Base-by-base conservation (phyloP, 768 basidiomycete species). In the Sarcodon aspratus region DNA sequence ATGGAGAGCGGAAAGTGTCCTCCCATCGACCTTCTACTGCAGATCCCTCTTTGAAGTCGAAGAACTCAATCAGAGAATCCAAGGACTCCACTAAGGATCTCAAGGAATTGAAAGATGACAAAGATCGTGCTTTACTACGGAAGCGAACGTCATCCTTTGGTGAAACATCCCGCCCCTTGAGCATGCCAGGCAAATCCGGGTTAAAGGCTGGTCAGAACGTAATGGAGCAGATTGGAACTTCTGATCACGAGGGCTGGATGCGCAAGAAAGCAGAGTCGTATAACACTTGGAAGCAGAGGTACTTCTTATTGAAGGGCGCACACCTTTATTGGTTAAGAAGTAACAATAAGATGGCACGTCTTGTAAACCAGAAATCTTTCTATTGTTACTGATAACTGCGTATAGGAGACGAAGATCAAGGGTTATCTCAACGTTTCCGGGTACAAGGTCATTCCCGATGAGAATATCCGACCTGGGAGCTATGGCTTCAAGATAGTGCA, bases 401-500 rank as follows among this genome's bases (percentile, higher is more conserved):
- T 49, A 52, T 48, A 94, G 86, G 94, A 97, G 68, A 87, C 83
- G 31, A 86, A 87, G 58, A 87, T 96, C 64, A 98, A 98, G 69
- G 95, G 89, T n/a, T 94, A 94, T 57, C 79, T 98, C 60, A 84
- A 96, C 57, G 80, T 96, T 44, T 66, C 75, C 27, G 95, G 96
- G 0, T 95, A 96, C 71, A 91, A 85, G 59, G 88, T 98, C 48
- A 78, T 93, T 36, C 82, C 89, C 8, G 96, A 98, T 62, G 91
- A 93, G 69, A 90, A 84, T 64, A 71, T 89, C 18, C 81, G 93
- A 58, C 90, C 93, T 18, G 95, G 95, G 11, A 78, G 83, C 57
- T 98, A 95, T 65, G 94, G 91, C 5, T 98, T 98, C 80, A 76
- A 89, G 56, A 85, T 98, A 53, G 79, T 94, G 33, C 94, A 97